Base-by-base conservation (phyloP, 805 yeast species). In the Yarrowia divulgata region DNA sequence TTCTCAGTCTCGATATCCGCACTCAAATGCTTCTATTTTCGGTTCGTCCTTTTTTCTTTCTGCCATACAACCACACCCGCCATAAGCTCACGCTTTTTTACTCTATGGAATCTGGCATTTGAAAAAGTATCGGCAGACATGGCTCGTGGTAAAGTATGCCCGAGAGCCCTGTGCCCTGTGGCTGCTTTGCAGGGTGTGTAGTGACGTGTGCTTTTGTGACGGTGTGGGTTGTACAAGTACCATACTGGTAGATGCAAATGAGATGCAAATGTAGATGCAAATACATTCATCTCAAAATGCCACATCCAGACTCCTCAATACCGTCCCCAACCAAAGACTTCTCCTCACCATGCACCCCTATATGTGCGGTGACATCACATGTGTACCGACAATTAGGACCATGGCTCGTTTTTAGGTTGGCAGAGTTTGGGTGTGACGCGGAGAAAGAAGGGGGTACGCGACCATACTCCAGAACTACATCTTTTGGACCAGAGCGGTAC, bases 381-480 rank as follows among this genome's bases (percentile, higher is more conserved):
- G 60, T 37, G 23, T 23, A 4, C 35, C 39, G 46, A 42, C 29
- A n/a, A 13, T 37, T n/a, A n/a, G n/a, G n/a, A n/a, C n/a, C n/a
- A n/a, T n/a, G n/a, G 18, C 18, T n/a, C 34, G 16, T 19, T 54
- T 54, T 54, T 39, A 40, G 37, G 35, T 57, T 57, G 18, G 29
- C 19, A 29, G 19, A 23, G 2, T 40, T 57, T 55, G 62, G 62
- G 63, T 57, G 63, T 57, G 63, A 57, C 63, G 63, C 63, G 63
- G 63, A 57, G 63, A 40, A 57, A 57, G 48, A 42, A 57, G 63
- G 63, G 29, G 63, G 63, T 40, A 57, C 63, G 63, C 63, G 63
- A 54, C 46, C 48, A 8, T n/a, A 35, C 37, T 8, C 13, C 43
- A 45, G 8, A 70, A 23, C 70, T 23, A 50, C 48, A 14, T 18